Base-by-base conservation (phyloP, 2,329 filamentous ascomycete species). In the Nothophoma quercina region DNA sequence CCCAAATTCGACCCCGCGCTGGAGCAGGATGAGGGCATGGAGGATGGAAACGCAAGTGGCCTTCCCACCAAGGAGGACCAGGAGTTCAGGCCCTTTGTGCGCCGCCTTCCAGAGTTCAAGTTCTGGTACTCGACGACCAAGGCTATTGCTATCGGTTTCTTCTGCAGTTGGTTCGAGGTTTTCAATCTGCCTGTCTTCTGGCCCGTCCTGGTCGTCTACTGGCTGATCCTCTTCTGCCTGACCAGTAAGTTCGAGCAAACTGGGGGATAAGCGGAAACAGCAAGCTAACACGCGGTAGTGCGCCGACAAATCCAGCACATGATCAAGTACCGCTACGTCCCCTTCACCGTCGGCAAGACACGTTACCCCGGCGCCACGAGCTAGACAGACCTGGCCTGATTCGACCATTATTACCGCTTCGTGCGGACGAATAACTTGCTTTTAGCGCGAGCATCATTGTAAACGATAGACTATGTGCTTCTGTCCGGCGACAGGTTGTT, bases 271-370 rank as follows among this genome's bases (percentile, higher is more conserved):
- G 26, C 26, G 21, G 21, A 7, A 32, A 12, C 26, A 15, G 15
- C 15, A 7, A 22, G 26, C 56, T 58, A 44, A 59, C 22, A 38
- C 43, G 56, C 21, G 18, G 23, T 66, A 96, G 92, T 99, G 95
- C 87, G 95, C 78, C 91, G 95, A 82, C 95, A 99, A 80, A 99
- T 99, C 67, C 95, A 99, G 81, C 95, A 98, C 80, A 99, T 99
- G 95, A 93, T 99, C 84, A 99, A 98, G 82, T 99, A 98, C 82
- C 91, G 93, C 79, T 99, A 96, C 74, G 92, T 96, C 23, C 92
- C 93, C 32, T 96, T 97, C 80, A 88, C 90, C 32, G 86, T 96
- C 62, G 93, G 93, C 77, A 97, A 97, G 85, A 73, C 70, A 51
- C 67, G 70, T 16, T 75, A 73, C 63, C 60, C 68, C 15, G 65